These are phyloP conservation scores for Ceratopteris richardii DNA, from an alignment of 75 land plant species.

Conservation along the genomic window DNA sequence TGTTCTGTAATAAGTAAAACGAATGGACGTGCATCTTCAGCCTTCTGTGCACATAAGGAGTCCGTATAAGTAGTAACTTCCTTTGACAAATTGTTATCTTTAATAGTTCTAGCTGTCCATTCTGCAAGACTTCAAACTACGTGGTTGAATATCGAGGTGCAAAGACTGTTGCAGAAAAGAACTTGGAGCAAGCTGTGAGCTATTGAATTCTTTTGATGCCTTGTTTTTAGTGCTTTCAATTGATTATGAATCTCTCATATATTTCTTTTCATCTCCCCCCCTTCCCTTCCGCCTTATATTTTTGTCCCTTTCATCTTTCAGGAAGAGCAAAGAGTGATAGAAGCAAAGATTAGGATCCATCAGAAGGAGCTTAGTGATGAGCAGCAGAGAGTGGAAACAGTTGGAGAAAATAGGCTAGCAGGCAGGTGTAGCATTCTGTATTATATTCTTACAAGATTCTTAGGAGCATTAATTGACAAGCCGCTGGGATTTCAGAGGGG, in stretches of 20 bases:
- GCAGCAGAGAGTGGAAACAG: slow-evolving; percentile 18
- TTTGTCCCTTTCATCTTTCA: slow-evolving; percentile 12
- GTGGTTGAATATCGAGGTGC: slow-evolving; percentile 90
- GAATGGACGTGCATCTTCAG: too few relatives aligned
- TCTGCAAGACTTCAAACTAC: slow-evolving; percentile 83
- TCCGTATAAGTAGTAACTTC: too few relatives aligned
- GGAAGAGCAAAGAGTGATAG: slow-evolving; percentile 96
- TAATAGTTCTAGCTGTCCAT: slow-evolving; percentile 61
- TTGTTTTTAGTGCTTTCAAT: not conserved
- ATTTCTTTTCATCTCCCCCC: too few relatives aligned
- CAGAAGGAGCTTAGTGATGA: slow-evolving; percentile 73
- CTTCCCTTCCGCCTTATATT: not conserved
- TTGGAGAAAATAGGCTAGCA: slow-evolving; percentile 19
- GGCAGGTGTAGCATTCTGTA: too few relatives aligned
- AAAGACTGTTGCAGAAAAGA: slow-evolving; percentile 81
- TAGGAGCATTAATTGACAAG: too few relatives aligned
- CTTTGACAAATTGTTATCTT: not conserved
- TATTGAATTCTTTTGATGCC: not conserved
- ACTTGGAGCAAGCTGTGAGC: slow-evolving; percentile 77
- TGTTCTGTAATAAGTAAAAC: too few relatives aligned
- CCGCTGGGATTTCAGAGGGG: too few relatives aligned
- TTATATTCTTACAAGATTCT: too few relatives aligned
- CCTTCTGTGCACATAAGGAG: too few relatives aligned
- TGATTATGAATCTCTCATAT: not conserved
- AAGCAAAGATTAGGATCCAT: slow-evolving; percentile 85